phyloP scores from a whole-genome alignment of 2,329 filamentous ascomycete genomes.

The Phialemoniopsis sp. region DNA sequence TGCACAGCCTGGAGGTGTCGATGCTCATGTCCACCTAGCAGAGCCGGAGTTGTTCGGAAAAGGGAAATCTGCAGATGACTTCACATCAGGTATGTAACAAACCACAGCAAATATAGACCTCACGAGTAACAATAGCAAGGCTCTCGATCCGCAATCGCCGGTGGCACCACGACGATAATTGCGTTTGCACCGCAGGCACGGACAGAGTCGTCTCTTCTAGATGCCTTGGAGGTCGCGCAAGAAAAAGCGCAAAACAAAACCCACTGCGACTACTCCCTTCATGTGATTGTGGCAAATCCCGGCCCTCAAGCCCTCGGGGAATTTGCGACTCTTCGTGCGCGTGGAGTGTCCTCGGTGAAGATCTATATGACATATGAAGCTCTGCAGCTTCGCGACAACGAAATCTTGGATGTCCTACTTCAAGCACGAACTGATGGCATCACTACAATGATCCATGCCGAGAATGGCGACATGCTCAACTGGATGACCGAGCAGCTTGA shows the following conservation, averaged over 20 bases:
- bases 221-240: not conserved
- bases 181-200: not conserved
- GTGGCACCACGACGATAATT: not conserved
- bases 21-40: too few relatives aligned
- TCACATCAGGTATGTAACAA: too few relatives aligned
- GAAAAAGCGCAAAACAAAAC: not conserved
- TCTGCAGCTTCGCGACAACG: too few relatives aligned
- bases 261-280: not conserved
- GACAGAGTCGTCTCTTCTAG: not conserved
- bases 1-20: too few relatives aligned
- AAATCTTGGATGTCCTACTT: too few relatives aligned
- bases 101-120: too few relatives aligned
- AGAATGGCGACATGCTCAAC: constrained; percentile 48
- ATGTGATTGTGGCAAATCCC: too few relatives aligned
- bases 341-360: not conserved
- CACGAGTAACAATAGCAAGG: too few relatives aligned
- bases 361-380: not conserved
- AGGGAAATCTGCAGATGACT: too few relatives aligned
- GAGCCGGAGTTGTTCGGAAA: too few relatives aligned
- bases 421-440: constrained; percentile 35
- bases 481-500: constrained; percentile 52
- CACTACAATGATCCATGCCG: constrained; percentile 49
- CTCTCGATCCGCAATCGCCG: not conserved
- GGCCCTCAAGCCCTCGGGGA: not conserved
- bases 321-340: not conserved